Evolutionary conservation across 495 filamentous ascomycete genomes (phyloP).

Genomic region (Melanomma pulvis-pyrius): DNA sequence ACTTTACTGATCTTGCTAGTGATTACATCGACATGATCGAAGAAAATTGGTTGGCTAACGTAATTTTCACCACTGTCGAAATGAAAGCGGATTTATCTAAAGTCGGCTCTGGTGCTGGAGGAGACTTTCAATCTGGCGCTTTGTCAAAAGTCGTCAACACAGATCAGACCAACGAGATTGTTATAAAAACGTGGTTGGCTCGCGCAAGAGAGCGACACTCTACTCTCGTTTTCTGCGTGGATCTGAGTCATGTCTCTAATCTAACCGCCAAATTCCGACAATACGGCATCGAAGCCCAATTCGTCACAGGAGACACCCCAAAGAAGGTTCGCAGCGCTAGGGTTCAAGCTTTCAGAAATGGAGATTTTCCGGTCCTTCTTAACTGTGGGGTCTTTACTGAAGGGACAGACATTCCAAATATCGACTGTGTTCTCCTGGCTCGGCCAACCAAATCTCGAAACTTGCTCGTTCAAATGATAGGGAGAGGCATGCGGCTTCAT

Average conservation of each 20-base stretch:
- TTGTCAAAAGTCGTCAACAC: slow-evolving; percentile 84
- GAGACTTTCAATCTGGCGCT: slow-evolving; percentile 75
- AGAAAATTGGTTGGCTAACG: slow-evolving; percentile 80
- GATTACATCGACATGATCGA: slow-evolving; percentile 97
- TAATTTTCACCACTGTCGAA: slow-evolving; percentile 89
- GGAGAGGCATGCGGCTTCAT: slow-evolving; percentile 82
- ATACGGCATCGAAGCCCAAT: slow-evolving; percentile 78
- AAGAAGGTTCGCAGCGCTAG: slow-evolving; percentile 64
- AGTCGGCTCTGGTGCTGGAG: slow-evolving; percentile 65
- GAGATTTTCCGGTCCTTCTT: slow-evolving; percentile 83
- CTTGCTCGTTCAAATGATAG: slow-evolving; percentile 96
- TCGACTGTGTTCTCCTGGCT: slow-evolving; percentile 89
- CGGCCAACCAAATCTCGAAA: slow-evolving; percentile 89
- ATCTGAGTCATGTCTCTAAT: slow-evolving; percentile 74
- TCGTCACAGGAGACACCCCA: slow-evolving; percentile 77
- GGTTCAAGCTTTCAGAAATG: slow-evolving; percentile 70
- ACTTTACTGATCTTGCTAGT: slow-evolving; percentile 38
- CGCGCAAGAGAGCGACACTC: slow-evolving; percentile 75
- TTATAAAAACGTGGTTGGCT: slow-evolving; percentile 79
- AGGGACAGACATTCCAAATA: slow-evolving; percentile 95
- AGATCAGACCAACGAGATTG: slow-evolving; percentile 72
- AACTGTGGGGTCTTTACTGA: slow-evolving; percentile 98
- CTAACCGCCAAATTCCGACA: slow-evolving; percentile 75
- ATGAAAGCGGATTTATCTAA: slow-evolving; percentile 73
- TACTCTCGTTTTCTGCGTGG: slow-evolving; percentile 90